phyloP scores from a whole-genome alignment of 306 rosid species.

The Castanea sativa region DNA sequence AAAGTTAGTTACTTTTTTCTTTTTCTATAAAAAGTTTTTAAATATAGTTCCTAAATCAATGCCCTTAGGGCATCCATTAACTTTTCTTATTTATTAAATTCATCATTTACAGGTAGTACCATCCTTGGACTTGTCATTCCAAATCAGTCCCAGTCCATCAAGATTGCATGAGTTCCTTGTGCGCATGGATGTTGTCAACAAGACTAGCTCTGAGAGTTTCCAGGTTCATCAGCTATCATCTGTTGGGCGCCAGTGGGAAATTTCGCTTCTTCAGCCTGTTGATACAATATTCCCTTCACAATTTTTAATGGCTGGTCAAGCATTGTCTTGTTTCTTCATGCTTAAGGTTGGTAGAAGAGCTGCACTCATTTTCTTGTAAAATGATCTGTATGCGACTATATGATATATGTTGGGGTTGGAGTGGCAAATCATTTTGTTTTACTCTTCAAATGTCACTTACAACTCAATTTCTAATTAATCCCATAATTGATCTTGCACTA shows the following conservation, averaged over 20 bases:
- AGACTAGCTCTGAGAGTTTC: constrained; percentile 70
- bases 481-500: neutral
- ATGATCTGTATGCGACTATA: neutral
- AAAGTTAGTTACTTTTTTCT: no score
- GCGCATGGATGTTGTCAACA: constrained; percentile 80
- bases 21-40: no score
- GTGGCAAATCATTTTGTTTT: neutral
- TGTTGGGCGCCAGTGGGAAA: constrained; percentile 71
- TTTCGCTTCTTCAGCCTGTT: constrained; percentile 78
- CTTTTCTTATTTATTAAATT: constrained; percentile 6
- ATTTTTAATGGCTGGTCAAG: constrained; percentile 74
- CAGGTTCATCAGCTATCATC: constrained; percentile 81
- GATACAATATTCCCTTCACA: constrained; percentile 68
- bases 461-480: neutral
- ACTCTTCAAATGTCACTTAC: neutral
- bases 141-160: constrained; percentile 80
- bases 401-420: neutral
- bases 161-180: constrained; percentile 85
- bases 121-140: constrained; percentile 83
- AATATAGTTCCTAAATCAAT: no score
- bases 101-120: constrained; percentile 64
- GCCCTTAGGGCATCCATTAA: no score
- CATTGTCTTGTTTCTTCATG: constrained; percentile 81
- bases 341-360: constrained; percentile 62
- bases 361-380: neutral